Evolutionary conservation across 352 stramenopile genomes (phyloP).

Genomic region (Phytophthora brassicae): DNA sequence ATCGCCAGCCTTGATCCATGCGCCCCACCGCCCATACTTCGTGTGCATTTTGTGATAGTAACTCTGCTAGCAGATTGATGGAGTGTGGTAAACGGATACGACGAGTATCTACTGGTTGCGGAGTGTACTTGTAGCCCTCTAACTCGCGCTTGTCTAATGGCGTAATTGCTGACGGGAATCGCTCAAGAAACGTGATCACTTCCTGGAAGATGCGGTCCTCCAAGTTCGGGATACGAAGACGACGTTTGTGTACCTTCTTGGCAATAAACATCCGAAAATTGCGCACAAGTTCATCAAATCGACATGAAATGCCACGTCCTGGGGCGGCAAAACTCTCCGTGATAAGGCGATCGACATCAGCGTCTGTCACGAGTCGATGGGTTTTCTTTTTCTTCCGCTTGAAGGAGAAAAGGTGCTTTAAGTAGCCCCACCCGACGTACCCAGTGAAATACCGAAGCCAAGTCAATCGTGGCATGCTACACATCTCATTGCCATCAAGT

Average conservation of each 20-base stretch:
- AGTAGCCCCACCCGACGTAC: conserved; percentile 50
- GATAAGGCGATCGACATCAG: conserved; percentile 68
- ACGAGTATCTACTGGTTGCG: conserved; percentile 60
- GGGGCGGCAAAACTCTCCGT: conserved; percentile 56
- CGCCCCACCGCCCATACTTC: conserved; percentile 81
- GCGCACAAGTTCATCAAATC: conserved; percentile 79
- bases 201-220: conserved; percentile 72
- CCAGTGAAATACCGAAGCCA: conserved; percentile 67
- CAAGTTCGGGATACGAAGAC: conserved; percentile 56
- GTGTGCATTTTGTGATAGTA: conserved; percentile 77
- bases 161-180: conserved; percentile 64
- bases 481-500: conserved; percentile 67
- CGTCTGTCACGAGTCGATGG: conserved; percentile 60
- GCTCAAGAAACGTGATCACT: conserved; percentile 77
- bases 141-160: conserved; percentile 77
- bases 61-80: conserved; percentile 59
- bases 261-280: conserved; percentile 85
- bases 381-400: conserved; percentile 47
- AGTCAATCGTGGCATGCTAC: conserved; percentile 49
- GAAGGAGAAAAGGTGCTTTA: conserved; percentile 43
- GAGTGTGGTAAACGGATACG: conserved; percentile 66
- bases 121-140: conserved; percentile 82
- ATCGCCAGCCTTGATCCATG: conserved; percentile 71
- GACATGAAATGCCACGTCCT: conserved; percentile 70
- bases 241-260: conserved; percentile 68